Evolutionary conservation across 805 yeast genomes (phyloP), one percentile per base, ranked within the genome.

Genomic region (Suhomyces xylopsoci): DNA sequence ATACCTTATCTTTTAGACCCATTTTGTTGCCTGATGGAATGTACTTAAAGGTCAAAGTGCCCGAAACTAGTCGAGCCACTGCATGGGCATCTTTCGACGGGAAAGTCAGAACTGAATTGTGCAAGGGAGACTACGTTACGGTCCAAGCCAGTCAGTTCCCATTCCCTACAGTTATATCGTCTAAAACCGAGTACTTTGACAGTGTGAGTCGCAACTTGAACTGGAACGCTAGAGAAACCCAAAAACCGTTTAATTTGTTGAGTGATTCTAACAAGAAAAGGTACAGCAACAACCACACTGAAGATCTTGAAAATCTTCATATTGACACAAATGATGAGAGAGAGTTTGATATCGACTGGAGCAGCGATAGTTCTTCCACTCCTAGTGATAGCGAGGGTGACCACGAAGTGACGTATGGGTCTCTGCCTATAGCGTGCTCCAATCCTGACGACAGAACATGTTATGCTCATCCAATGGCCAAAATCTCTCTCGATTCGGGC

Each of bases 31-130:
- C 98, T 0, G 98, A 93, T 67, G 88, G 94, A n/a, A 90, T 92
- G 92, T 77, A 81, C 24, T 71, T 93, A 53, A 86, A 83, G 61
- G 87, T 93, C 5, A 87, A 87, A 61, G 96, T 91, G 3, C 97
- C 98, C 0, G 50, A 65, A 2, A 72, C 83, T 50, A 86, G 96
- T 43, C 74, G 99, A 49, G 83, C 94, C 5, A 89, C 97, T 0
- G 97, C 98, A 0, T 94, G 97, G 96, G 96, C 96, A 1, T 86
- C 97, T 1, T 94, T 94, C 66, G 99, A 94, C 69, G 99, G 99
- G 10, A 85, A 94, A 59, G 84, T 85, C 20, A 76, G 98, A 42
- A 86, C 90, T 3, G 97, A 94, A 66, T 71, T 94, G 46, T 69
- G 74, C 32, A 83, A 82, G 51, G 97, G 98, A 7, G 94, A 90